phyloP scores from a whole-genome alignment of 2,329 filamentous ascomycete species.

The Aspergillus udagawae region DNA sequence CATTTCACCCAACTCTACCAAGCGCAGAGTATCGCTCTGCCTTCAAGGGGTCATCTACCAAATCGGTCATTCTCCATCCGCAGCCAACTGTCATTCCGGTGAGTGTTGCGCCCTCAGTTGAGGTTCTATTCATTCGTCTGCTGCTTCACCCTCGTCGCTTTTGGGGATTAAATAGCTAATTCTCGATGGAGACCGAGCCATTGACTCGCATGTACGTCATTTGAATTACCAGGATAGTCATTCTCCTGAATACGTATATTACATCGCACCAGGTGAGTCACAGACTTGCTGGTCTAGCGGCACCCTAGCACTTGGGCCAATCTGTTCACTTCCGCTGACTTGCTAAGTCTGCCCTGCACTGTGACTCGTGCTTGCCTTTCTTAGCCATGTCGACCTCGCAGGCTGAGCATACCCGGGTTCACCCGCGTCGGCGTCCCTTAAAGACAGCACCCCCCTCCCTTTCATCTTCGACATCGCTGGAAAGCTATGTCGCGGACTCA shows the following conservation, averaged over 20 bases:
- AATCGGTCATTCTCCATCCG: not conserved
- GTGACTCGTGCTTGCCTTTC: constrained; percentile 11
- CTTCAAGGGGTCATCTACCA: not conserved
- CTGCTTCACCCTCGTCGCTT: not conserved
- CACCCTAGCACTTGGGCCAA: constrained; percentile 11
- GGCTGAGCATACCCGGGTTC: constrained; percentile 20
- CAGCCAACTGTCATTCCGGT: not conserved
- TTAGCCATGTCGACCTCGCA: constrained; percentile 28
- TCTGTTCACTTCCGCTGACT: constrained; percentile 5
- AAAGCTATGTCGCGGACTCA: constrained; percentile 6
- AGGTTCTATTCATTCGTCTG: not conserved
- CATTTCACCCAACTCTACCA: not conserved
- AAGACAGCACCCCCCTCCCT: constrained; percentile 26
- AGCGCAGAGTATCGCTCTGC: not conserved
- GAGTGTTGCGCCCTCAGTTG: not conserved
- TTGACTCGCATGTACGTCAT: constrained; percentile 4
- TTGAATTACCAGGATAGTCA: not conserved
- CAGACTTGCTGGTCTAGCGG: not conserved
- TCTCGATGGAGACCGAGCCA: not conserved
- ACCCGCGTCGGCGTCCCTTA: constrained; percentile 36
- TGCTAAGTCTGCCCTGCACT: constrained; percentile 3
- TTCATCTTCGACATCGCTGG: constrained; percentile 17
- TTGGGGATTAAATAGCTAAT: not conserved
- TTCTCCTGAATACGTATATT: constrained; percentile 4
- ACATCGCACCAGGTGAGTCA: constrained; percentile 6